These are phyloP conservation scores for Zygoascus ofunaensis DNA, from an alignment of 805 yeast genomes.

Conservation along the genomic window DNA sequence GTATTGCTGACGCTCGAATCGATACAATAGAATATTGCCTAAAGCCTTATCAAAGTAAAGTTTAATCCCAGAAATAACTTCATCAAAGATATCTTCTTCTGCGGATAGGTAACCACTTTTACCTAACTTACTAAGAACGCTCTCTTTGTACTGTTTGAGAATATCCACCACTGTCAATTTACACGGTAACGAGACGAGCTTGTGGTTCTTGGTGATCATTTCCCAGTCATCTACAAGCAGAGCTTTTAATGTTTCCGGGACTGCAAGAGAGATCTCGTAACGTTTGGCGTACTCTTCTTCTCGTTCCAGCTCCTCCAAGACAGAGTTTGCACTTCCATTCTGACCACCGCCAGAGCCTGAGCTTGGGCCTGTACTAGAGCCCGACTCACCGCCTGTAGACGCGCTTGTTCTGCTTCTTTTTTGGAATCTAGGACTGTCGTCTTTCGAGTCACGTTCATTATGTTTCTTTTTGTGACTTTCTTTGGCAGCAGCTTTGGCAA, in stretches of 20 bases:
- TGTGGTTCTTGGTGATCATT: conserved; percentile 68
- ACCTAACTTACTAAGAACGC: conserved; percentile 17
- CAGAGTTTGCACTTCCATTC: neutral
- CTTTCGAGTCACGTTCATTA: neutral
- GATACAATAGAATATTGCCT: conserved; percentile 59
- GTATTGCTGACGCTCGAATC: conserved; percentile 70
- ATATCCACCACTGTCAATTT: conserved; percentile 44
- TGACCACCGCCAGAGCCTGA: conserved; percentile 3
- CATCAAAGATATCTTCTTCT: conserved; percentile 46
- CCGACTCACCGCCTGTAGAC: neutral
- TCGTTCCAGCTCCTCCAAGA: conserved; percentile 22
- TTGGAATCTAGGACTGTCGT: neutral
- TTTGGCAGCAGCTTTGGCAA: conserved; percentile 17
- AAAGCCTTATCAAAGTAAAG: conserved; percentile 51
- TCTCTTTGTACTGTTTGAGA: conserved; percentile 41
- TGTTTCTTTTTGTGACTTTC: conserved; percentile 10
- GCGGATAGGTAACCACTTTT: conserved; percentile 20
- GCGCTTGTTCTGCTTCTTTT: neutral
- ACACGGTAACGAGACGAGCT: conserved; percentile 58
- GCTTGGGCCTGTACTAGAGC: neutral
- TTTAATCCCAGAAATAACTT: conserved; percentile 60
- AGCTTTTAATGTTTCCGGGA: conserved; percentile 61
- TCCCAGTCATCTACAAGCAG: conserved; percentile 92
- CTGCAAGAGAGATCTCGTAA: conserved; percentile 44
- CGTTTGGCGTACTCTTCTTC: conserved; percentile 30